These are phyloP conservation scores for Davidsoniella neocaledoniae DNA, from an alignment of 2,329 filamentous ascomycete species.

Conservation along the genomic window DNA sequence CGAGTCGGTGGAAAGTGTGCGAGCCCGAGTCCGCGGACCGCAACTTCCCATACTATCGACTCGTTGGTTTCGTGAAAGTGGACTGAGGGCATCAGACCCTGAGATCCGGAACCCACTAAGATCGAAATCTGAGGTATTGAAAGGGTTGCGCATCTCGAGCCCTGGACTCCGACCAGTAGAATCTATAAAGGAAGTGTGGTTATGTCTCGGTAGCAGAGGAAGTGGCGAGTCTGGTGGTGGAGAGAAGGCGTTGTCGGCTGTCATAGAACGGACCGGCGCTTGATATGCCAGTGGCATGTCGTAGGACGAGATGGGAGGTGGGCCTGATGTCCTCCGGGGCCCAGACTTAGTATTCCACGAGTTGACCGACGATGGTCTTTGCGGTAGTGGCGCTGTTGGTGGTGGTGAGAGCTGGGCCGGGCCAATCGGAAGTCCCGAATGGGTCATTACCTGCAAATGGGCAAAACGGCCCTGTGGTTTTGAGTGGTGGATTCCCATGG, in stretches of 20 bases:
- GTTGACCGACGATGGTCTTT: constrained; percentile 23
- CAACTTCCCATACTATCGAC: not conserved
- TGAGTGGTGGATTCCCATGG: constrained; percentile 1
- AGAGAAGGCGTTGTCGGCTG: not conserved
- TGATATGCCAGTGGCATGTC: not conserved
- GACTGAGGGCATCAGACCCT: not conserved
- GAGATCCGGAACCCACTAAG: not conserved
- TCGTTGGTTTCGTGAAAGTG: not conserved
- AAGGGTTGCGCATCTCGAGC: constrained; percentile 1
- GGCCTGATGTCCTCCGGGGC: constrained; percentile 12
- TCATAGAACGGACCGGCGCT: not conserved
- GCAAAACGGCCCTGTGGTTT: not conserved
- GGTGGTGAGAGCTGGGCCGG: not conserved
- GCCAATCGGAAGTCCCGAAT: not conserved
- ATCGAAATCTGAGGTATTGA: not conserved
- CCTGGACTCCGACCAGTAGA: not conserved
- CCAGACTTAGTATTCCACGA: constrained; percentile 25
- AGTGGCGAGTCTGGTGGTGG: not conserved
- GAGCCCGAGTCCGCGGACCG: not conserved
- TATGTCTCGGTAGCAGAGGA: not conserved
- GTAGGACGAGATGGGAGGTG: no score
- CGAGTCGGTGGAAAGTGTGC: not conserved
- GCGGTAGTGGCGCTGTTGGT: constrained; percentile 9
- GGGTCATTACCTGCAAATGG: not conserved
- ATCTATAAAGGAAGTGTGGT: not conserved